Evolutionary conservation across 139 green algal species (phyloP).

Genomic region (Asterochloris erici): DNA sequence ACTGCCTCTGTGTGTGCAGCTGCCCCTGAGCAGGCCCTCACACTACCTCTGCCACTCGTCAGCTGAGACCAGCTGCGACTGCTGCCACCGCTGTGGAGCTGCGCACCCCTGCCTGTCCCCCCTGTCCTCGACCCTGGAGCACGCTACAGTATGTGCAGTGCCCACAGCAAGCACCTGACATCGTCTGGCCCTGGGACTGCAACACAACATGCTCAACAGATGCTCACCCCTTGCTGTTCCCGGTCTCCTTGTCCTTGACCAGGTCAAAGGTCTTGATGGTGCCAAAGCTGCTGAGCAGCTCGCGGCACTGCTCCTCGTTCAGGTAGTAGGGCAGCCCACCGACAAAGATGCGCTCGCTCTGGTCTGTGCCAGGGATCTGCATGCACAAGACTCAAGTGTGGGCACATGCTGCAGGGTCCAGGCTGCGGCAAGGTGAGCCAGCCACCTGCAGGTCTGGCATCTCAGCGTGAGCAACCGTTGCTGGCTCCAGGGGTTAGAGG

Average conservation of each 20-base stretch:
- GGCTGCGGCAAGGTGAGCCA: too few relatives aligned
- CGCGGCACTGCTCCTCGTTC: conserved; percentile 89
- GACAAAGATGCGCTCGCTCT: conserved; percentile 86
- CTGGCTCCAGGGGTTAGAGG: too few relatives aligned
- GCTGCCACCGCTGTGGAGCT: too few relatives aligned
- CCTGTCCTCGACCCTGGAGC: neutral
- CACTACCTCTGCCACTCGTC: too few relatives aligned
- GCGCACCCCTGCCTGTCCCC: neutral
- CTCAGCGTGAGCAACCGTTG: too few relatives aligned
- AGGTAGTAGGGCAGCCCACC: conserved; percentile 97
- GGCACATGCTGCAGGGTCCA: too few relatives aligned
- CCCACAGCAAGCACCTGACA: neutral
- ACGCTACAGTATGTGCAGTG: neutral
- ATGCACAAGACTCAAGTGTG: too few relatives aligned
- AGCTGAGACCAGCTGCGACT: too few relatives aligned
- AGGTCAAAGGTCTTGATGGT: conserved; percentile 87
- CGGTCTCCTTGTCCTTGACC: conserved; percentile 91
- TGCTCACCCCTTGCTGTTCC: conserved; percentile 87
- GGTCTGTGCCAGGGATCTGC: conserved; percentile 14
- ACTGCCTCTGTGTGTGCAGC: too few relatives aligned
- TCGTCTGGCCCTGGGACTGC: neutral
- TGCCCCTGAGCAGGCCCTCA: too few relatives aligned
- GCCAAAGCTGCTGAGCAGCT: conserved; percentile 91
- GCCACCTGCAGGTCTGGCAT: too few relatives aligned
- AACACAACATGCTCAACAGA: neutral